Base-by-base conservation (phyloP, 2,329 filamentous ascomycete species). In the Madurella fahalii region DNA sequence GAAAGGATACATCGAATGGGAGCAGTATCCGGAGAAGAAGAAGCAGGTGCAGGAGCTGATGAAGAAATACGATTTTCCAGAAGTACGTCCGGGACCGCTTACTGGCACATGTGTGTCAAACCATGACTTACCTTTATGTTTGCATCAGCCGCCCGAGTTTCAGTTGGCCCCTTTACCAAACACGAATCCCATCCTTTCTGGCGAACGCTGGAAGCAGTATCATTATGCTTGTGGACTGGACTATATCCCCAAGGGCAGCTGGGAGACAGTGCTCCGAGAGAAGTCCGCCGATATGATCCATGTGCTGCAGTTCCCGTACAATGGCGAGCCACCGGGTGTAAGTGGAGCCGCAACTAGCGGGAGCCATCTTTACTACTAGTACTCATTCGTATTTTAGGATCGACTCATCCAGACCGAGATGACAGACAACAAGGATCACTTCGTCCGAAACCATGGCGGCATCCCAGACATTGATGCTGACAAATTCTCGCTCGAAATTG, bases 381-480 rank as follows among this genome's bases (percentile, higher is more conserved):
- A n/a, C n/a, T n/a, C n/a, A n/a, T n/a, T n/a, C n/a, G n/a, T n/a
- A n/a, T n/a, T n/a, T n/a, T n/a, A 67, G 57, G 64, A 84, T 58
- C 74, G 79, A 2, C 72, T 87, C 0, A 76, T 84, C 0, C 76
- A 77, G 0, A 75, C 75, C 15, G 74, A 78, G 0, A 76, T 89
- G 40, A 90, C 86, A 0, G 72, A 77, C 0, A 90, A 87, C 57
- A 50, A 63, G 13, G 55, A 60, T 40, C 58, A 59, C 59, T 90
- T 87, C 59, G 82, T 90, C 0, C 76, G 86, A 8, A 90, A 90
- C 56, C 86, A 90, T 58, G 85, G 86, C 9, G 85, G 86, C 0
- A 82, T 90, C 16, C 87, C 87, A 0, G 72, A 80, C 8, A 87
- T 89, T 51, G 77, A 86, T 9, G 70, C 76, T 1, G 74, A 80